Evolutionary conservation across 2,329 filamentous ascomycete genomes (phyloP).

Genomic region (Talaromyces sp.): DNA sequence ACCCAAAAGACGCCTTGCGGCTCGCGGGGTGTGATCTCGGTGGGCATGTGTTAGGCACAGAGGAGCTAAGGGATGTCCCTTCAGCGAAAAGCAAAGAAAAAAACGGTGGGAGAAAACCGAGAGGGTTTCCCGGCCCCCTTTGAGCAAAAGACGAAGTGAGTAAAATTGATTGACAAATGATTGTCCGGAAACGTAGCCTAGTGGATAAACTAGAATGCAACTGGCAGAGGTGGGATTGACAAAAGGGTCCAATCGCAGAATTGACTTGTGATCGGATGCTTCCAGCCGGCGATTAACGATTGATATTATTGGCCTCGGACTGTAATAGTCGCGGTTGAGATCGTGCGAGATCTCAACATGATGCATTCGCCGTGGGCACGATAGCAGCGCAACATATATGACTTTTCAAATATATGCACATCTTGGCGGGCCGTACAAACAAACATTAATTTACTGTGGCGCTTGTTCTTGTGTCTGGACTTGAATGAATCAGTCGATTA

Average conservation of each 20-base stretch:
- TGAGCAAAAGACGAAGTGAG: background rate
- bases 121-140: background rate
- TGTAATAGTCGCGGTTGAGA: conserved; percentile 16
- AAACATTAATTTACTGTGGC: background rate
- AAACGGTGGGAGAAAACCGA: background rate
- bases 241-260: background rate
- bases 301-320: conserved; percentile 12
- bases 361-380: background rate
- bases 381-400: background rate
- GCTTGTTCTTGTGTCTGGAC: conserved; percentile 1
- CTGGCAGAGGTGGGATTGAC: background rate
- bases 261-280: conserved; percentile 3
- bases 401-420: background rate
- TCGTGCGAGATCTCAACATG: conserved; percentile 10
- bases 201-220: background rate
- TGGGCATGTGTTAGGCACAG: background rate
- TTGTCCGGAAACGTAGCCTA: background rate
- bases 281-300: conserved; percentile 14
- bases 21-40: conserved; percentile 4
- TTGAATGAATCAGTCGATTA: background rate
- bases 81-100: background rate
- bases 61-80: background rate
- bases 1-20: conserved; percentile 8
- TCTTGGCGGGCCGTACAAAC: background rate
- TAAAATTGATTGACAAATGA: background rate